phyloP scores from a whole-genome alignment of 805 yeast species.

The Kuraishia capsulata region DNA sequence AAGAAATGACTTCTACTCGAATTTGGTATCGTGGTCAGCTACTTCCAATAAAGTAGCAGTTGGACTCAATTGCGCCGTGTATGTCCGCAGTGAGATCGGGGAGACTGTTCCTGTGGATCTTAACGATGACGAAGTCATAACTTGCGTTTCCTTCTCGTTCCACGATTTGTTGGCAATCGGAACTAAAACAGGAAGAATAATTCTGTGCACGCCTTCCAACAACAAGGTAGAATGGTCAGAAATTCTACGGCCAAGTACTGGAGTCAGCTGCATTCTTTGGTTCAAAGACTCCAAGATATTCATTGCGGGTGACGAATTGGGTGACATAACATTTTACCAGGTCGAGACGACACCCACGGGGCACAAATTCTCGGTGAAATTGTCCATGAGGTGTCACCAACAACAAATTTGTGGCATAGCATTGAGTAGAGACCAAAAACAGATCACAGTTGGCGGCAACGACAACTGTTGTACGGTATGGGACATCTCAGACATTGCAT shows the following conservation, averaged over 20 bases:
- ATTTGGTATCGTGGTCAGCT: constrained; percentile 65
- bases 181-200: constrained; percentile 45
- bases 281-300: constrained; percentile 31
- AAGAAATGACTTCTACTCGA: constrained; percentile 70
- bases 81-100: constrained; percentile 49
- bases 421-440: constrained; percentile 39
- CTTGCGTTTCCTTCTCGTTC: constrained; percentile 49
- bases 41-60: constrained; percentile 45
- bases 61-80: constrained; percentile 52
- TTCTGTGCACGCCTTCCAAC: constrained; percentile 31
- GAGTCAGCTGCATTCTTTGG: constrained; percentile 59
- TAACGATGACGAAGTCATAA: constrained; percentile 31
- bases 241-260: constrained; percentile 22
- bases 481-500: constrained; percentile 38
- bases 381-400: constrained; percentile 31
- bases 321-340: constrained; percentile 41
- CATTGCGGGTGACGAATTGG: constrained; percentile 58
- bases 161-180: constrained; percentile 44
- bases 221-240: constrained; percentile 10
- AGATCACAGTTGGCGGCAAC: constrained; percentile 76
- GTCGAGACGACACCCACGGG: constrained; percentile 2
- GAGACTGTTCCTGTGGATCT: constrained; percentile 37
- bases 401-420: constrained; percentile 64
- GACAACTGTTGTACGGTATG: constrained; percentile 76
- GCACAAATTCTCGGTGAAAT: constrained; percentile 16